phyloP scores from a whole-genome alignment of 2,329 filamentous ascomycete genomes.

The Ophiostoma sp. region DNA sequence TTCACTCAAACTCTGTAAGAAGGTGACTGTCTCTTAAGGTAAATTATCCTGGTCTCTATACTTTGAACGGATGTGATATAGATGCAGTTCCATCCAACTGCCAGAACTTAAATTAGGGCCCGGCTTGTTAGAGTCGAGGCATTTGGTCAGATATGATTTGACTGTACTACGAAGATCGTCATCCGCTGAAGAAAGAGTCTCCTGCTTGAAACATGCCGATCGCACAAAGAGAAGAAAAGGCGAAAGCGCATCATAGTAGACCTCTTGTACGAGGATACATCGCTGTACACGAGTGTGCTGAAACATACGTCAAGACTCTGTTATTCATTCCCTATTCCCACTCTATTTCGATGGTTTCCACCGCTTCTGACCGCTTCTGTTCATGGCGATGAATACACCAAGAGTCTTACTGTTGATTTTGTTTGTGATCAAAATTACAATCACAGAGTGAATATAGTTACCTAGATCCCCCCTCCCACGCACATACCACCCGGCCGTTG shows the following conservation, averaged over 20 bases:
- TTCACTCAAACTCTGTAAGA: neutral
- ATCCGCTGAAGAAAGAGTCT: neutral
- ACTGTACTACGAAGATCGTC: neutral
- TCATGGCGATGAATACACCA: neutral
- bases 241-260: neutral
- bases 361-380: neutral
- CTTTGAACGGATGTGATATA: too few species aligned
- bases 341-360: neutral
- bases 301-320: neutral
- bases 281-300: neutral
- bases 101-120: neutral
- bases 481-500: conserved; percentile 17
- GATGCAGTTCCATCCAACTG: neutral
- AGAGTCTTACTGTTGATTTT: neutral
- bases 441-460: neutral
- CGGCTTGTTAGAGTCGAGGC: neutral
- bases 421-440: neutral
- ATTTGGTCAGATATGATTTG: neutral
- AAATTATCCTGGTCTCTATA: too few species aligned
- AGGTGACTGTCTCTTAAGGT: neutral
- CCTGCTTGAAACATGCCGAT: neutral
- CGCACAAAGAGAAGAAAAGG: neutral
- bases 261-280: neutral
- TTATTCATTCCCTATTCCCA: too few species aligned
- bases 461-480: neutral